These are phyloP conservation scores for Monilinia aucupariae DNA, from an alignment of 2,329 filamentous ascomycete genomes.

Conservation along the genomic window DNA sequence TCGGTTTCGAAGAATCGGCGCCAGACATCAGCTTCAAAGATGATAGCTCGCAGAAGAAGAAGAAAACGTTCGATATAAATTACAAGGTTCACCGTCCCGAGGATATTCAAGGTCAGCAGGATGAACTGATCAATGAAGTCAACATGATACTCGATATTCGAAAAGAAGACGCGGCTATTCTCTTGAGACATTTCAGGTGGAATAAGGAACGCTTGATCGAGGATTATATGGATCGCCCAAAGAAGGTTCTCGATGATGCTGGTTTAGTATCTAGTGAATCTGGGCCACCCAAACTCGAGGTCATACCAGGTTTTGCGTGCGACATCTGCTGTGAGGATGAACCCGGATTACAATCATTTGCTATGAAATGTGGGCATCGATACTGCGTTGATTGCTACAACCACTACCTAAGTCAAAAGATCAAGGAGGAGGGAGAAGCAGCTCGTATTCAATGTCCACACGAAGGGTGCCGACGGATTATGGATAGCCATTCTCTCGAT, in stretches of 20 bases:
- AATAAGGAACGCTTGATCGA: constrained; percentile 95
- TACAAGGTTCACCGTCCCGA: constrained; percentile 74
- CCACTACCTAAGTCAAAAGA: constrained; percentile 88
- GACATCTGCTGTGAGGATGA: constrained; percentile 96
- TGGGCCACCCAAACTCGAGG: constrained; percentile 61
- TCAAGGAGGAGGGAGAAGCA: constrained; percentile 90
- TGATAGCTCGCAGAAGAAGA: constrained; percentile 65
- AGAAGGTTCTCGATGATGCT: constrained; percentile 74
- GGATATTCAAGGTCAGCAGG: constrained; percentile 81
- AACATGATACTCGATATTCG: constrained; percentile 85
- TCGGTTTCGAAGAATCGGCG: constrained; percentile 46
- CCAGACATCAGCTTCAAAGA: constrained; percentile 46
- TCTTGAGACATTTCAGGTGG: constrained; percentile 86
- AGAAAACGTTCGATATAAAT: constrained; percentile 74
- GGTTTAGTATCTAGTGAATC: constrained; percentile 66
- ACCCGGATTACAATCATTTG: constrained; percentile 71
- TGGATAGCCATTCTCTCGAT: constrained; percentile 83
- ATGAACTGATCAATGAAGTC: constrained; percentile 81
- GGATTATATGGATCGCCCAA: constrained; percentile 86
- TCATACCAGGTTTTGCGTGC: constrained; percentile 73
- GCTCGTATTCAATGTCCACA: constrained; percentile 90
- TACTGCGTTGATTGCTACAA: constrained; percentile 91
- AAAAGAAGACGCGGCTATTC: constrained; percentile 83
- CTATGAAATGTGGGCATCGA: constrained; percentile 89
- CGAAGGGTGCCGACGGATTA: constrained; percentile 79